These are phyloP conservation scores for Umbelopsis sp. DNA, from an alignment of 371 early-diverging fungal species.

Conservation along the genomic window DNA sequence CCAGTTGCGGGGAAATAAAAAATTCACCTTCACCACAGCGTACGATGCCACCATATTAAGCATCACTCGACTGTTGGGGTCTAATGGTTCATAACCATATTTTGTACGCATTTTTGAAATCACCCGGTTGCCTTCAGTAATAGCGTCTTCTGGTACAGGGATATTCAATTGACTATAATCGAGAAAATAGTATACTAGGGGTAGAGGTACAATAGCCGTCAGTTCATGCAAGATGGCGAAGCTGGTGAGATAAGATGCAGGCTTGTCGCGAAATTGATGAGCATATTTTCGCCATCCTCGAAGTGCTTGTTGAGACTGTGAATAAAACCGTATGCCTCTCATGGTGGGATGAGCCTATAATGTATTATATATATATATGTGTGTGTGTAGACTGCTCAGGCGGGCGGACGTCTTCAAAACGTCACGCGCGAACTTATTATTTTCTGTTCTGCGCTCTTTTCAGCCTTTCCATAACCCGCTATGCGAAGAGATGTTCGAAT, in stretches of 20 bases:
- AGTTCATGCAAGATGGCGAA: constrained; percentile 89
- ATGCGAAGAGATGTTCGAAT: constrained; percentile 93
- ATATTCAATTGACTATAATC: constrained; percentile 54
- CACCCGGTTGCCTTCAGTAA: constrained; percentile 73
- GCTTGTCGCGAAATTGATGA: constrained; percentile 70
- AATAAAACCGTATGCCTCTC: constrained; percentile 13
- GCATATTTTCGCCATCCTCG: constrained; percentile 60
- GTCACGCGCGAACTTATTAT: constrained; percentile 13
- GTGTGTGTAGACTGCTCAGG: not conserved
- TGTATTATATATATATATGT: not conserved
- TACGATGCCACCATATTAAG: constrained; percentile 81
- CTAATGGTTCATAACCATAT: constrained; percentile 57
- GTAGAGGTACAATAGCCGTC: constrained; percentile 86
- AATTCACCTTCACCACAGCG: constrained; percentile 76
- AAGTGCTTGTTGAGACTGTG: constrained; percentile 11
- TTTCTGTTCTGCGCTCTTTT: constrained; percentile 9
- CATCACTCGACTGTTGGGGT: constrained; percentile 58
- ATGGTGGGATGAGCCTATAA: not conserved
- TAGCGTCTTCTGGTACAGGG: constrained; percentile 63
- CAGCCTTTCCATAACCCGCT: constrained; percentile 21
- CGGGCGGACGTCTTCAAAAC: constrained; percentile 14
- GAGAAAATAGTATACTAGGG: constrained; percentile 72
- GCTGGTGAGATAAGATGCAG: constrained; percentile 78
- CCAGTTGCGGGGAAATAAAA: not conserved
- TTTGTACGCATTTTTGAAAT: constrained; percentile 58